Evolutionary conservation across 169 alveolate species (phyloP).

Genomic region (Plasmodium vivax): DNA sequence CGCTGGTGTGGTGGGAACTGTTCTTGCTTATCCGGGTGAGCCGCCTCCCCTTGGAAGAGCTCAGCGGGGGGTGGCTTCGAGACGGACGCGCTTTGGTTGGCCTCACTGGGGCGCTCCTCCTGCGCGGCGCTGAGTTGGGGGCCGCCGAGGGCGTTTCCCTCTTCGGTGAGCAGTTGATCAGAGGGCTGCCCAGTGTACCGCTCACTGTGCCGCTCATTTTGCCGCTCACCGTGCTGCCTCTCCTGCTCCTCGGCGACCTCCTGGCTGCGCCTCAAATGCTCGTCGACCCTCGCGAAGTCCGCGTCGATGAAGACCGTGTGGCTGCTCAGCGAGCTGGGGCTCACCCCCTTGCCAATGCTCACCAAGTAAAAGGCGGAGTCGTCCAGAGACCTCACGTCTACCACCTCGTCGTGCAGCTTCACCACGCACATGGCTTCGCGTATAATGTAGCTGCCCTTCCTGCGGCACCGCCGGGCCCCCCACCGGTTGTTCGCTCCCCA

Average conservation of each 20-base stretch:
- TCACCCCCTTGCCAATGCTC: conserved; percentile 44
- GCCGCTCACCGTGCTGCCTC: not conserved
- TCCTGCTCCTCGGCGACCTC: not conserved
- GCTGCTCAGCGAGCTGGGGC: conserved; percentile 15
- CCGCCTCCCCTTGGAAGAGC: not conserved
- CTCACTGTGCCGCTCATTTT: too few species aligned
- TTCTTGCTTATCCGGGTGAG: not conserved
- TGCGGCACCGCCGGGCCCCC: not conserved
- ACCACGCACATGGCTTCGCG: conserved; percentile 61
- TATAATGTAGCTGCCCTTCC: conserved; percentile 34
- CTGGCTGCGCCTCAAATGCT: not conserved
- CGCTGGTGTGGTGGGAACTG: not conserved
- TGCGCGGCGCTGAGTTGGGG: not conserved
- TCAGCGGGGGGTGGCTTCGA: not conserved
- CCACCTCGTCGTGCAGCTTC: conserved; percentile 38
- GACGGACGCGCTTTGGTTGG: not conserved
- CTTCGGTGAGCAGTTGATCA: not conserved
- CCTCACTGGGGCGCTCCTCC: not conserved
- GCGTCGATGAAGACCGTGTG: conserved; percentile 39
- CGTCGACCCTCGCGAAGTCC: not conserved
- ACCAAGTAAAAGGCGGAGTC: conserved; percentile 47
- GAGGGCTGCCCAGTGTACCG: too few species aligned
- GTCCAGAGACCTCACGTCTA: conserved; percentile 43
- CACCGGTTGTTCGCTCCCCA: not conserved
- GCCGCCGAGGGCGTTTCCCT: not conserved